Conservation (phyloP, 768 basidiomycete genomes). For the Phylloporus sp. region DNA sequence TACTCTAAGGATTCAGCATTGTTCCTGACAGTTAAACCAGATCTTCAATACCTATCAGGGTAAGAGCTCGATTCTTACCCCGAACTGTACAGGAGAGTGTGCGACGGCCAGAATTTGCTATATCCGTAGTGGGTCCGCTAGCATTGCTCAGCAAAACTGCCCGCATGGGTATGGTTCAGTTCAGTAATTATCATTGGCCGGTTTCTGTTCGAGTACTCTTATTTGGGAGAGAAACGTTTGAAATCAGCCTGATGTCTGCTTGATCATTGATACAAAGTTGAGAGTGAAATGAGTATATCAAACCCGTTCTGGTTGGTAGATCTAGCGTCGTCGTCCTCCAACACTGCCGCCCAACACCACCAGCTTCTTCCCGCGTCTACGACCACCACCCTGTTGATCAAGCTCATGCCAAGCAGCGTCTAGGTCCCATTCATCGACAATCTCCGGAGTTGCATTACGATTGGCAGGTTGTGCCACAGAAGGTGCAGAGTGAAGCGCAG, state of each 20-base stretch:
- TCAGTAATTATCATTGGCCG: constrained; percentile 29
- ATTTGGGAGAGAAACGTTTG: neutral
- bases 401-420: constrained; percentile 81
- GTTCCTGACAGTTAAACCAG: constrained; percentile 30
- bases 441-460: constrained; percentile 25
- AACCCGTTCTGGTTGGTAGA: neutral
- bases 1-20: neutral
- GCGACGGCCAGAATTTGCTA: constrained; percentile 70
- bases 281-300: constrained; percentile 1
- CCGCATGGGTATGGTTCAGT: constrained; percentile 61
- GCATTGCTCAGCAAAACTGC: constrained; percentile 60
- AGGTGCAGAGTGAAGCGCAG: constrained; percentile 56
- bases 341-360: constrained; percentile 71
- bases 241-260: constrained; percentile 2
- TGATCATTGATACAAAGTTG: constrained; percentile 12
- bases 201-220: no score
- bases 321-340: constrained; percentile 46
- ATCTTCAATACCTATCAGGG: constrained; percentile 70
- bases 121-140: constrained; percentile 68
- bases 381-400: constrained; percentile 53
- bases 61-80: constrained; percentile 55
- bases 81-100: constrained; percentile 59
- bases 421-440: constrained; percentile 70
- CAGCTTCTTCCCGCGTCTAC: constrained; percentile 59
- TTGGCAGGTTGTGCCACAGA: constrained; percentile 38